These are phyloP conservation scores for Ophiostoma australiae DNA, from an alignment of 2,329 filamentous ascomycete genomes.

Conservation along the genomic window DNA sequence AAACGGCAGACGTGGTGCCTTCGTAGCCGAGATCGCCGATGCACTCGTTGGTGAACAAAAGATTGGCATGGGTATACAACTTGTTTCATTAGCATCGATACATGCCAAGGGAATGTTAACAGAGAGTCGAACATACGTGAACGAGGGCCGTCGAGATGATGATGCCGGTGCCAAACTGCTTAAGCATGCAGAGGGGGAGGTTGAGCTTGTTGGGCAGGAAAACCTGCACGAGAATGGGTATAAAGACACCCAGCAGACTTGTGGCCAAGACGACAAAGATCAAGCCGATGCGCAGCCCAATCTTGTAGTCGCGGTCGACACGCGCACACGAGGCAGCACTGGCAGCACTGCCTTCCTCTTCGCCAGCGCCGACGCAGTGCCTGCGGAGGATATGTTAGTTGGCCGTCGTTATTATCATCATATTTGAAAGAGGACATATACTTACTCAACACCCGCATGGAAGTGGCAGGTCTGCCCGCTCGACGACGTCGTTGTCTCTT, in stretches of 20 bases:
- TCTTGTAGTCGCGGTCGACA: conserved; percentile 5
- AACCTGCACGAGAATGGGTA: background rate
- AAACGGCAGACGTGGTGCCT: background rate
- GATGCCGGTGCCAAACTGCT: background rate
- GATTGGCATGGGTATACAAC: background rate
- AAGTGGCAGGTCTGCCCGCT: background rate
- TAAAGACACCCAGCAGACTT: background rate
- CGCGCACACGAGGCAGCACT: background rate
- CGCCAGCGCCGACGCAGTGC: background rate
- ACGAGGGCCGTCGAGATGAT: background rate
- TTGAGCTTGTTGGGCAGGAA: background rate
- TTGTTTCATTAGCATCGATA: background rate
- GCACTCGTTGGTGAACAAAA: background rate
- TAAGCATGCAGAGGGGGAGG: background rate
- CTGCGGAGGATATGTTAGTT: background rate
- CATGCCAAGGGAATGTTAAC: no score
- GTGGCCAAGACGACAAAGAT: background rate
- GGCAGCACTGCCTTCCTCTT: background rate
- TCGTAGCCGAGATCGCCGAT: background rate
- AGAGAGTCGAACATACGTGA: background rate
- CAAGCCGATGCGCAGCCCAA: background rate
- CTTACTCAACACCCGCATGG: background rate
- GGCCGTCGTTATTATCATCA: background rate
- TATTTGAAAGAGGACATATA: background rate
- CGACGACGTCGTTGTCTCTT: background rate